Base-by-base conservation (phyloP, 2,329 filamentous ascomycete genomes). In the Ophiostoma piceae region DNA sequence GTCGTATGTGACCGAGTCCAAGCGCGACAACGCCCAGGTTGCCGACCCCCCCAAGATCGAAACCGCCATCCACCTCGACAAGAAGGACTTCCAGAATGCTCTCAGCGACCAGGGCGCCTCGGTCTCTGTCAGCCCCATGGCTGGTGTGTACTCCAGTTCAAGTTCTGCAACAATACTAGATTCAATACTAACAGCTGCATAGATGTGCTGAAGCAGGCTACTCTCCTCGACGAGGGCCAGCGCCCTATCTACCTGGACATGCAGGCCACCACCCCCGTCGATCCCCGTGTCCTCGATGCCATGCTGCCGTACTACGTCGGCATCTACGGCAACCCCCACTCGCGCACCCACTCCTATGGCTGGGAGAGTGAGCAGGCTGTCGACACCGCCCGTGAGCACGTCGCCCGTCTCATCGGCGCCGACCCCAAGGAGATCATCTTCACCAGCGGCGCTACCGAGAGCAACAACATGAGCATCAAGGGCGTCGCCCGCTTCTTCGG, bases 381-480 rank as follows among this genome's bases (percentile, higher is more conserved):
- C 29, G 95, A 99, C 79, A 86, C 92, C 73, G 94, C 95, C 62
- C 88, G 95, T 76, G 86, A 86, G 75, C 87, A 98, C 77, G 85
- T 98, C 73, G 95, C 95, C 2, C 85, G 85, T 54, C 85, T 99
- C 69, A 95, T 99, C 74, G 94, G 94, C 35, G 95, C 95, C 37
- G 93, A 99, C 78, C 84, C 95, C 6, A 99, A 99, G 81, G 95
- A 99, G 79, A 98, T 99, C 74, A 96, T 99, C 76, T 98, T 99
- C 81, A 99, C 95, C 7, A 97, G 94, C 76, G 95, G 95, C 69
- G 95, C 95, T 19, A 99, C 95, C 0, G 95, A 99, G 83, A 97
- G 93, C 78, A 99, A 99, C 82, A 99, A 99, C 77, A 99, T 99
- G 95, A 97, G 93, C 80, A 92, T 99, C 82, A 99, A 99, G 82